A percentile compares a stretch with the other conserved stretches of the same genome.
Conservation (phyloP, 257 asterid genomes). For the Scutellaria baicalensis region DNA sequence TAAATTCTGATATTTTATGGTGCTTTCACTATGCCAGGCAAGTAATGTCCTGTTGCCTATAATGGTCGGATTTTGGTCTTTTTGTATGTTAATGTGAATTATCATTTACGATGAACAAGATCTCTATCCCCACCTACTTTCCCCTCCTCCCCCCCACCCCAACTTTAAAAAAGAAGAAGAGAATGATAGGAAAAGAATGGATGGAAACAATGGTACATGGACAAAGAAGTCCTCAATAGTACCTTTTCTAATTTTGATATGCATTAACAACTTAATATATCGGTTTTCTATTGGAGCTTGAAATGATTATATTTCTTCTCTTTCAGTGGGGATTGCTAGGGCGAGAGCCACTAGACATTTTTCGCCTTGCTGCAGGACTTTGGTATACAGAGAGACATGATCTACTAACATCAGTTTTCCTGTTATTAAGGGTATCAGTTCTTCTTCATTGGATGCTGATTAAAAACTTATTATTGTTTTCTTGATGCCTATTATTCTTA, state of each 20-base stretch:
- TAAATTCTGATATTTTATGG: constrained; percentile 16
- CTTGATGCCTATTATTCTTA: not conserved
- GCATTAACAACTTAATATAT: not conserved
- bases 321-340: constrained; percentile 83
- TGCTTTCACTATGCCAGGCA: not conserved
- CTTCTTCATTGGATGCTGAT: constrained; percentile 17
- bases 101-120: not conserved
- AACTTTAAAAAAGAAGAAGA: not conserved
- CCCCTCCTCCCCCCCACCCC: not conserved
- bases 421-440: constrained; percentile 64
- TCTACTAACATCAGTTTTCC: constrained; percentile 74
- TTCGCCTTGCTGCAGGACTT: constrained; percentile 86
- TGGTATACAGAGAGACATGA: constrained; percentile 97
- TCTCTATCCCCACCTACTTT: not conserved
- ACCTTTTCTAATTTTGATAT: not conserved
- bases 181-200: not conserved
- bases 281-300: not conserved
- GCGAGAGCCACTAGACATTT: constrained; percentile 78
- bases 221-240: not conserved
- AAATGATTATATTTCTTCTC: not conserved
- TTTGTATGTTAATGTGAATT: not conserved
- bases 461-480: not conserved
- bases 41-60: too few relatives aligned
- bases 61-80: not conserved
- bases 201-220: not conserved